phyloP scores from a whole-genome alignment of 2,329 filamentous ascomycete species.

The Pseudocercospora ulei region DNA sequence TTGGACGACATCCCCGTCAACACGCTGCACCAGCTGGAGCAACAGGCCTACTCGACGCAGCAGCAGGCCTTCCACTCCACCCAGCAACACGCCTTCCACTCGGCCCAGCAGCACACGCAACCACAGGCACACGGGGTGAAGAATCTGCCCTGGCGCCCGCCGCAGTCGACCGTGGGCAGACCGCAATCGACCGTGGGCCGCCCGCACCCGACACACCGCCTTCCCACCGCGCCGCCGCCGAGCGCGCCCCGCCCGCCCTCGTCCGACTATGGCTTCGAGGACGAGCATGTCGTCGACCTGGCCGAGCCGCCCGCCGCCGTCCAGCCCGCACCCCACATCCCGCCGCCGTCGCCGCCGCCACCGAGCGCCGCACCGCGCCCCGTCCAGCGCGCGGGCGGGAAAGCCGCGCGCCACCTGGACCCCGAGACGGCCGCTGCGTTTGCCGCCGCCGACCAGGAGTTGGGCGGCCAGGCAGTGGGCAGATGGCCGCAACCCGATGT shows the following conservation, averaged over 20 bases:
- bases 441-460: constrained; percentile 31
- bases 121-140: constrained; percentile 13
- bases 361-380: constrained; percentile 6
- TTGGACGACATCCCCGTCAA: constrained; percentile 41
- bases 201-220: constrained; percentile 9
- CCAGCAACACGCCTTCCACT: neutral
- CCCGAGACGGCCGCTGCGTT: constrained; percentile 30
- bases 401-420: constrained; percentile 19
- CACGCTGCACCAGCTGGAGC: constrained; percentile 41
- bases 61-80: constrained; percentile 13
- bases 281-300: constrained; percentile 41
- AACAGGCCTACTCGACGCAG: constrained; percentile 40
- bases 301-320: constrained; percentile 35
- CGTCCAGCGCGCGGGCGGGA: constrained; percentile 11
- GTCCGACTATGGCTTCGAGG: constrained; percentile 41
- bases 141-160: constrained; percentile 29
- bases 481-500: constrained; percentile 24
- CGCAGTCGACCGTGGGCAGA: constrained; percentile 20
- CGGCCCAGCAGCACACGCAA: constrained; percentile 1
- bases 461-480: constrained; percentile 22
- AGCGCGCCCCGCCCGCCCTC: constrained; percentile 28
- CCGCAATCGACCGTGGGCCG: constrained; percentile 18
- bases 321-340: constrained; percentile 22
- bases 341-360: constrained; percentile 9
- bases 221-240: constrained; percentile 20